Base-by-base conservation (phyloP, 2,329 filamentous ascomycete genomes). In the Madurella fahalii region DNA sequence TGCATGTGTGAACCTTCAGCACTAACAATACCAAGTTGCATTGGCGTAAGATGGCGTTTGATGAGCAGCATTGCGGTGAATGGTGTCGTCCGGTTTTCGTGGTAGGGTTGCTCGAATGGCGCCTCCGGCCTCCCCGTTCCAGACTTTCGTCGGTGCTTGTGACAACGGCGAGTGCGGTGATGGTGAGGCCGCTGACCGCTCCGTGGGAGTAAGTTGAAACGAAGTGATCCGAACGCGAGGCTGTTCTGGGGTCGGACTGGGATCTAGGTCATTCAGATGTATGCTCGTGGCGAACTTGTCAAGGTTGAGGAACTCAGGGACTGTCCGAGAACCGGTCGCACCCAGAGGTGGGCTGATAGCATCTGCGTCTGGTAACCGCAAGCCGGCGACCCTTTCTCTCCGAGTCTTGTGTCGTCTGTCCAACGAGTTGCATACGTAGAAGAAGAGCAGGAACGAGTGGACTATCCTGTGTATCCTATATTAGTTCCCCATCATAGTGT, bases 381-480 rank as follows among this genome's bases (percentile, higher is more conserved):
- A 32, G 9, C 42, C 15, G 43, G 48, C 5, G 41, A 31, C 4
- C 9, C 40, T 25, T 46, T n/a, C 15, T 40, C 17, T 39, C 39
- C 2, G 17, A 11, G 39, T 37, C 37, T 43, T 34, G 13, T 37
- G 31, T 15, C 44, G 45, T 16, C 34, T 51, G 2, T 58, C 53
- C 16, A 58, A 16, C 32, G 47, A 51, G 46, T 50, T 54, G 48
- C 57, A 60, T 4, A 60, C 37, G 47, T 54, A 57, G 37, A 58
- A 58, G 52, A 61, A 56, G 34, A 61, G 41, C 13, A 61, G 50
- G 16, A 58, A 60, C 2, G 55, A 58, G 25, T 63, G 61, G 15
- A 61, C 45, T 3, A 62, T 37, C 57, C 58, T 63, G 53, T 30
- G 5, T 12, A 2, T 9, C 4, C n/a, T 8, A n/a, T 9, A 12